phyloP scores from a whole-genome alignment of 78 protist genomes.

The Creolimax fragrantissima region DNA sequence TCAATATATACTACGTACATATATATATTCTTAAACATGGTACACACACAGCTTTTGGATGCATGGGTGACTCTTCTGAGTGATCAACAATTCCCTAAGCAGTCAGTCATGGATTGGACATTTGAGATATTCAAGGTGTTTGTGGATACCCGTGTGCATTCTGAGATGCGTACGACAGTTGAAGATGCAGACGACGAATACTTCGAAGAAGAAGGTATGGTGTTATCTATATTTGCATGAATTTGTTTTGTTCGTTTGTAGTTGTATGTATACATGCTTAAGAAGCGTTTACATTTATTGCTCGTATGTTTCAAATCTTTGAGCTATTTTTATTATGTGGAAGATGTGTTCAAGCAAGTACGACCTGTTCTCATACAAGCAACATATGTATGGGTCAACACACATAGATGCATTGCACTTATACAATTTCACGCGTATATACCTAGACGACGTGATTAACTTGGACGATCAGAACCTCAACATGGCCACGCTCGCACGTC shows the following conservation, averaged over 20 bases:
- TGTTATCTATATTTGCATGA: no score
- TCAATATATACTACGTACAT: no score
- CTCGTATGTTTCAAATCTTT: no score
- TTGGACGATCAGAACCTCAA: not conserved
- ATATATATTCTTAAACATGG: not conserved
- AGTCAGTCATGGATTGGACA: not conserved
- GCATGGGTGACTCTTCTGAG: not conserved
- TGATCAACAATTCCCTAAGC: not conserved
- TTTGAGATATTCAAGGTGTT: not conserved
- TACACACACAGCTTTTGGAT: not conserved
- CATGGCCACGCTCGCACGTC: not conserved
- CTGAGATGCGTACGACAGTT: not conserved
- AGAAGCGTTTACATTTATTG: no score
- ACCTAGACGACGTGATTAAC: not conserved
- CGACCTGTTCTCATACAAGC: no score
- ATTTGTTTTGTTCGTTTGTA: no score
- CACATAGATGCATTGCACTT: no score
- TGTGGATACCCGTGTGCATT: not conserved
- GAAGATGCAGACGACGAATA: not conserved
- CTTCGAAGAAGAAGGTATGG: not conserved
- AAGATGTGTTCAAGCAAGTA: no score
- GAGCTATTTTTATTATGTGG: no score
- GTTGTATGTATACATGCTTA: no score
- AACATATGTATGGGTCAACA: no score
- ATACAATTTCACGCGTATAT: no score